Base-by-base conservation (phyloP, 108 stramenopile genomes). In the Mediolabrus comicus region DNA sequence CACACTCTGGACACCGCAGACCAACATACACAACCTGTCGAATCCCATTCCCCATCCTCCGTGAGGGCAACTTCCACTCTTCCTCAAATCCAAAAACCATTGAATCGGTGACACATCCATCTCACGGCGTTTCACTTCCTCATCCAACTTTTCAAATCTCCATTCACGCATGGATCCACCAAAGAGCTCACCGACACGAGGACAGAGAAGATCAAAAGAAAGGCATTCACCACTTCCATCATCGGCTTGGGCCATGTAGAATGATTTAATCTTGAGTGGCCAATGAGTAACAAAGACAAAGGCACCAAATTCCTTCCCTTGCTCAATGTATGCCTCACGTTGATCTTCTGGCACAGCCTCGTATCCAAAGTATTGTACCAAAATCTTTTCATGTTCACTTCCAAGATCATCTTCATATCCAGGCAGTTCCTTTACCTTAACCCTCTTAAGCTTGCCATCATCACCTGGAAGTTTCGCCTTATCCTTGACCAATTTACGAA, bases 41-140 rank as follows among this genome's bases (percentile, higher is more conserved):
- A 97, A 97, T 75, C 97, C 97, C 59, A 97, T 89, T 32, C 97
- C 97, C 83, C 95, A 97, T 55, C 97, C 97, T 13, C 93, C 95
- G 84, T 97, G 97, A 56, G 96, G 94, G 13, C 87, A 87, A 17
- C 91, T 85, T 31, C 97, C 97, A 82, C 82, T 91, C 74, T 91
- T 86, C 34, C 97, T 78, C 66, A 97, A 83, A 69, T 97, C 95
- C 57, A 89, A 64, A 72, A 95, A 97, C 97, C 97, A 97, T 69
- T 86, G 84, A 41, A 95, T 74, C 38, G 90, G 82, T 11, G 83
- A 74, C 8, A 87, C 73, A 55, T 87, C 84, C 81, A 97, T 87
- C 17, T 65, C 84, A 70, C 85, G 86, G 33, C 83, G 80, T 16
- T 62, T 65, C 39, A 90, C 82, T 26, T 92, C 86, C 16, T 75